Evolutionary conservation across 1,139 yeast species (phyloP).

Genomic region (Nakaseomyces nivariensis): DNA sequence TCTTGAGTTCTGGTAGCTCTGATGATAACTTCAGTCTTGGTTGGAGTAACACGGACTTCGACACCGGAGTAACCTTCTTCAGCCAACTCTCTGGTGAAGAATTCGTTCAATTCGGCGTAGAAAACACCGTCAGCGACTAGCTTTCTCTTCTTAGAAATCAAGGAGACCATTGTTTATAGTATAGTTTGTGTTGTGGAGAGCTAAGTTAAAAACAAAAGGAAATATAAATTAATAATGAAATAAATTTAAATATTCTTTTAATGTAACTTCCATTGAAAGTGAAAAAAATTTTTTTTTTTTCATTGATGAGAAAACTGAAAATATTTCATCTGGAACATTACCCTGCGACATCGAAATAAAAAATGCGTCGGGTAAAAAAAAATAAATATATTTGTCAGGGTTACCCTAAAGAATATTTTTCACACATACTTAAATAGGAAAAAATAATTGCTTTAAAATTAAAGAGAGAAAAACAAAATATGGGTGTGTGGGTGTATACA

Average conservation of each 20-base stretch:
- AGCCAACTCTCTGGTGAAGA: conserved; percentile 99
- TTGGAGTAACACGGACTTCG: conserved; percentile 97
- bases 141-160: conserved; percentile 79
- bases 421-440: too few relatives aligned
- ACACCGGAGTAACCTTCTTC: conserved; percentile 99
- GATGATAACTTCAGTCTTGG: conserved; percentile 96
- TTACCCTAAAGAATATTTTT: too few relatives aligned
- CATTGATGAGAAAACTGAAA: background rate
- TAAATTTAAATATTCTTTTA: background rate
- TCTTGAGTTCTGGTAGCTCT: conserved; percentile 99
- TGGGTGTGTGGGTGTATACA: background rate
- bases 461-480: background rate
- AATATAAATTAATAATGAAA: background rate
- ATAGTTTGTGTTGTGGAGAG: conserved; percentile 5
- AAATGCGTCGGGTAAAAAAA: too few relatives aligned
- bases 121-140: conserved; percentile 99
- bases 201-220: background rate
- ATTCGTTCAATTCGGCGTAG: conserved; percentile 99
- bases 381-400: too few relatives aligned
- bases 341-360: too few relatives aligned
- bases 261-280: background rate
- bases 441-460: too few relatives aligned
- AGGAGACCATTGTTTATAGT: conserved; percentile 42
- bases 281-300: background rate
- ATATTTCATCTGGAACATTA: too few relatives aligned